Conservation (phyloP, 306 rosid genomes). For the Rosa persica region DNA sequence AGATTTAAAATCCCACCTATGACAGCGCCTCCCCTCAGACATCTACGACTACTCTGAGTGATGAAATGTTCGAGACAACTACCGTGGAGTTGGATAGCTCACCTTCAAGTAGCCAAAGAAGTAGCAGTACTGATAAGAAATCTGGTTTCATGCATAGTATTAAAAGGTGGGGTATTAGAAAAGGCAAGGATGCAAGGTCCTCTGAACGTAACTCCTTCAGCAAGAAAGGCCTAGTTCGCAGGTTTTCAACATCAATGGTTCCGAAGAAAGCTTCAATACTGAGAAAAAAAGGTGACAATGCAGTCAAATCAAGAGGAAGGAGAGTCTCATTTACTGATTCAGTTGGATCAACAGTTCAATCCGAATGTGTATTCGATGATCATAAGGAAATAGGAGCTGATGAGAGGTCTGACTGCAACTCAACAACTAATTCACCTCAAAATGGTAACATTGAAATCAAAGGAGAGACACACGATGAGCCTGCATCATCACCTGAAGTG, state of each 20-base stretch:
- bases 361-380: constrained; percentile 22
- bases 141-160: constrained; percentile 17
- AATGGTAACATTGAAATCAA: background rate
- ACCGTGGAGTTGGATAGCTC: constrained; percentile 33
- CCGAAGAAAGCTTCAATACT: constrained; percentile 16
- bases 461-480: constrained; percentile 13
- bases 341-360: constrained; percentile 17
- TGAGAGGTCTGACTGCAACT: constrained; percentile 1
- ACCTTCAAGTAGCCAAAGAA: constrained; percentile 39
- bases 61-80: constrained; percentile 26
- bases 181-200: constrained; percentile 22
- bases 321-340: constrained; percentile 48
- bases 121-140: constrained; percentile 15
- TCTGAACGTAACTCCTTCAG: constrained; percentile 2
- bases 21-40: constrained; percentile 34
- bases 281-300: background rate
- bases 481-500: background rate
- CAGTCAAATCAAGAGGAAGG: constrained; percentile 11
- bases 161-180: constrained; percentile 24
- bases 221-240: constrained; percentile 13
- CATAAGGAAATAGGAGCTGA: constrained; percentile 9
- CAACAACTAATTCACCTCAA: constrained; percentile 15
- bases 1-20: constrained; percentile 17
- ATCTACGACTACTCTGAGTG: constrained; percentile 32
- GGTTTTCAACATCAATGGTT: constrained; percentile 36